Evolutionary conservation across 306 rosid species (phyloP).

Genomic region (Vigna mungo): DNA sequence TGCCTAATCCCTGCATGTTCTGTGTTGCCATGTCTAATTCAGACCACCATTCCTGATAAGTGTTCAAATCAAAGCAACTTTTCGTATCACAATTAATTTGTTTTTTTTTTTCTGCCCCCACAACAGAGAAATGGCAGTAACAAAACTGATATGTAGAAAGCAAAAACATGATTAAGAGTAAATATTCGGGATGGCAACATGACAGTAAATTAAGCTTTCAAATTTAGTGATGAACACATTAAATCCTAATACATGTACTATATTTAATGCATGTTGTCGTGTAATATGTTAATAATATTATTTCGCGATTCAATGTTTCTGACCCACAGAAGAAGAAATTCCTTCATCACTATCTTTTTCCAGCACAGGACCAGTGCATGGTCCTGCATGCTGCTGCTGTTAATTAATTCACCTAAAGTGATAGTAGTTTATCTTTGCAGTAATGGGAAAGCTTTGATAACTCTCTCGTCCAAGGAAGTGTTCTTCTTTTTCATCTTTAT

Average conservation of each 20-base stretch:
- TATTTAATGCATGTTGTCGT: background rate
- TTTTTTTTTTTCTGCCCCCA: background rate
- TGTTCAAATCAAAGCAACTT: background rate
- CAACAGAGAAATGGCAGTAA: background rate
- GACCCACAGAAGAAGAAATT: background rate
- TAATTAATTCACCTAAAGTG: background rate
- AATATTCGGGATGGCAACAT: too few species aligned
- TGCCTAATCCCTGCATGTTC: background rate
- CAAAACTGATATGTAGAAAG: background rate
- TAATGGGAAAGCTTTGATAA: slow-evolving; percentile 8
- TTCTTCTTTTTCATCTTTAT: too few species aligned
- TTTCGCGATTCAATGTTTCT: slow-evolving; percentile 15
- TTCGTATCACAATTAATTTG: background rate
- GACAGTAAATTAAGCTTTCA: background rate
- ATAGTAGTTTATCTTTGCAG: background rate
- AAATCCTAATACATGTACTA: background rate
- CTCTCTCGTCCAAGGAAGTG: background rate
- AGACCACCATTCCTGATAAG: background rate
- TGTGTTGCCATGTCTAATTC: background rate
- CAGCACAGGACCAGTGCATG: slow-evolving; percentile 25
- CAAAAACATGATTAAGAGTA: background rate
- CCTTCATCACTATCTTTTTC: slow-evolving; percentile 34
- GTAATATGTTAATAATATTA: background rate
- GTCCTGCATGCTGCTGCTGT: slow-evolving; percentile 16
- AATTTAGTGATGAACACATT: slow-evolving; percentile 1